Conservation (phyloP, 352 stramenopile genomes). For the Pythium phragmiticola region DNA sequence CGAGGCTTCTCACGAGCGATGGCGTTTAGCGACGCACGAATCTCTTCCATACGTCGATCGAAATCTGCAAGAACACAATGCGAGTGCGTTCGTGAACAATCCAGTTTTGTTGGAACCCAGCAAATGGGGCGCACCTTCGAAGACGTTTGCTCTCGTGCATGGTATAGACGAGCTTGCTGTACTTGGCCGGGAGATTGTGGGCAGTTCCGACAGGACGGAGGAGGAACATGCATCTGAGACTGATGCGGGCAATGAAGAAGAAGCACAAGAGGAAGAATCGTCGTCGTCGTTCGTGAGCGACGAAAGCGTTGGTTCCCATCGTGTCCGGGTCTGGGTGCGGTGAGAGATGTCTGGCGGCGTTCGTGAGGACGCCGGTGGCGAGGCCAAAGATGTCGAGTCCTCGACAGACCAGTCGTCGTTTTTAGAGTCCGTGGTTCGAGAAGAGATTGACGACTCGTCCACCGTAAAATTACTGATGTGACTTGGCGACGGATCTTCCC, state of each 20-base stretch:
- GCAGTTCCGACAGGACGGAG: neutral
- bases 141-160: constrained; percentile 20
- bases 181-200: constrained; percentile 10
- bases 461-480: neutral
- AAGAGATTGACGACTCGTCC: neutral
- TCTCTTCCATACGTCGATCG: constrained; percentile 72
- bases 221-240: neutral
- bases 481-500: neutral
- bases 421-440: neutral
- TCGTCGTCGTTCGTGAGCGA: constrained; percentile 15
- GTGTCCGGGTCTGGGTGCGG: neutral
- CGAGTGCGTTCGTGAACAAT: neutral
- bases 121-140: constrained; percentile 5
- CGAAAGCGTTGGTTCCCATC: constrained; percentile 30
- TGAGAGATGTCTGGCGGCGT: neutral
- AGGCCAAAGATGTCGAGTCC: neutral
- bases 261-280: constrained; percentile 7
- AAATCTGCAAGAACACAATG: constrained; percentile 36
- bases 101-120: neutral
- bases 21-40: constrained; percentile 55
- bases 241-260: constrained; percentile 6
- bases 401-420: neutral
- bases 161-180: constrained; percentile 2
- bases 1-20: constrained; percentile 37
- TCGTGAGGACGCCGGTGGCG: neutral